These are phyloP conservation scores for Aspergillus persii DNA, from an alignment of 2,329 filamentous ascomycete genomes.

Conservation along the genomic window DNA sequence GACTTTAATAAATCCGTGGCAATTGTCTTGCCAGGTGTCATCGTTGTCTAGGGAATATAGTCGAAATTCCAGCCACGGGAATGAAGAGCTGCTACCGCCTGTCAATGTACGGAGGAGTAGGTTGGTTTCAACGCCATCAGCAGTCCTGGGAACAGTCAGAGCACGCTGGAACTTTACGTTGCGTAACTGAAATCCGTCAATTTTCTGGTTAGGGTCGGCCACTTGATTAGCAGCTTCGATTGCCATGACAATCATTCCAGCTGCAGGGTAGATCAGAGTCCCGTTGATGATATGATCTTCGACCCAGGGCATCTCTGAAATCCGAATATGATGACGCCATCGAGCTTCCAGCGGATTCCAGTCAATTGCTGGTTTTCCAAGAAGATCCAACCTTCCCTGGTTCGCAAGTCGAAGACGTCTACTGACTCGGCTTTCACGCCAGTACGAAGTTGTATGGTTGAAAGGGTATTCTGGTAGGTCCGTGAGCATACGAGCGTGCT, in stretches of 20 bases:
- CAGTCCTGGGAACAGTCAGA: background rate
- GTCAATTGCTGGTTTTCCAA: background rate
- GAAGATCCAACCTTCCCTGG: background rate
- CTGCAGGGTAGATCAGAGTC: background rate
- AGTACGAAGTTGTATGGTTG: background rate
- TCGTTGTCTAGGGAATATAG: background rate
- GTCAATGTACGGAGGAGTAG: background rate
- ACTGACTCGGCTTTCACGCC: background rate
- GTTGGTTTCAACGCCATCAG: background rate
- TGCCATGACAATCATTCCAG: background rate
- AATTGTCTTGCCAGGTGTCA: background rate
- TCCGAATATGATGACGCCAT: background rate
- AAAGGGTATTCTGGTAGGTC: constrained; percentile 1
- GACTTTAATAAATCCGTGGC: background rate
- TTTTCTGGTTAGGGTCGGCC: background rate
- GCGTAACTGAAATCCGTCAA: background rate
- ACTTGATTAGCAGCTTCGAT: background rate
- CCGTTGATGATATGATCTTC: background rate
- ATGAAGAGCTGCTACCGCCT: background rate
- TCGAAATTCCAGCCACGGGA: background rate
- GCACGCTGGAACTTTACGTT: background rate
- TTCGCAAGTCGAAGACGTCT: background rate
- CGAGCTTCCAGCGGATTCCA: background rate
- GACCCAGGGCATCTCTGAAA: background rate
- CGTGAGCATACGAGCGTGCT: background rate